Evolutionary conservation across 129 eudicot species (phyloP).

Genomic region (Saposhnikovia divaricata): DNA sequence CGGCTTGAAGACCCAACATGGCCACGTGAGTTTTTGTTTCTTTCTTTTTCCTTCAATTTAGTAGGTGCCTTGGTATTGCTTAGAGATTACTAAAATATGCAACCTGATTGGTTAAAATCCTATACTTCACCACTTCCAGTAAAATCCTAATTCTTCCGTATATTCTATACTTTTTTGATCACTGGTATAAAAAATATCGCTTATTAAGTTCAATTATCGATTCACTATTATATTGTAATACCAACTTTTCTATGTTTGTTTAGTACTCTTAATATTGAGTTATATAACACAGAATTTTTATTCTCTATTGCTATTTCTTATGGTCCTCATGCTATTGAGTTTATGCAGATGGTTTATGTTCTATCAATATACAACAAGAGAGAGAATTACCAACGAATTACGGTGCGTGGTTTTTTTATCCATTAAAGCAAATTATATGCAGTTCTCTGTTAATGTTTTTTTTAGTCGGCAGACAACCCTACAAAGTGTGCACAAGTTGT

Average conservation of each 20-base stretch:
- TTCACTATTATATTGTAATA: not conserved
- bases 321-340: conserved; percentile 12
- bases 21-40: conserved; percentile 60
- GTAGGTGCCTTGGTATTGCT: not conserved
- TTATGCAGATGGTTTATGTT: conserved; percentile 93
- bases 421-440: conserved; percentile 9
- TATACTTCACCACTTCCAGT: not conserved
- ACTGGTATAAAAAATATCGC: not conserved
- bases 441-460: not conserved
- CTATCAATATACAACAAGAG: conserved; percentile 89
- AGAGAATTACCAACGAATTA: conserved; percentile 80
- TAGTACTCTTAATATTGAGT: not conserved
- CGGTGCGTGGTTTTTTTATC: conserved; percentile 41
- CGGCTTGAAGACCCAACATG: conserved; percentile 97
- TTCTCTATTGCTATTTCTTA: not conserved
- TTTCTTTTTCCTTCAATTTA: conserved; percentile 1
- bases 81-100: conserved; percentile 10
- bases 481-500: not conserved
- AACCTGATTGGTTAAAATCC: not conserved
- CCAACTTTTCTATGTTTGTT: not conserved
- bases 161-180: not conserved
- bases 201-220: not conserved
- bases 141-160: not conserved
- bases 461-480: not conserved
- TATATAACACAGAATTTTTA: not conserved